A percentile compares a stretch with the other conserved stretches of the same genome.
Evolutionary conservation across 129 eudicot species (phyloP).

Genomic region (Artemisia tridentata): DNA sequence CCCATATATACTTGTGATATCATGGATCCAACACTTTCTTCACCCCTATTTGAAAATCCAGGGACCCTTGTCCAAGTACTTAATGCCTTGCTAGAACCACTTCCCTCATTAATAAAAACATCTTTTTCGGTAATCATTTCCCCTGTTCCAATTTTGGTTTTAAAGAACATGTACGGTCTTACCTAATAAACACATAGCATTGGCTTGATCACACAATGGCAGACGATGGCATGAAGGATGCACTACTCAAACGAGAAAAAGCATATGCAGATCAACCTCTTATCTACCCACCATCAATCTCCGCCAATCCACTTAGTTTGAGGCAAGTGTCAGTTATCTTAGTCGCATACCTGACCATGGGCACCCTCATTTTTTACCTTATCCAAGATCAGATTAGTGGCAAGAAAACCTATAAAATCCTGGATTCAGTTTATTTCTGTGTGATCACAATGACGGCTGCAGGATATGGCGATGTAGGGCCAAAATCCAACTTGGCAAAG

Average conservation of each 20-base stretch:
- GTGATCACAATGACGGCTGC: constrained; percentile 92
- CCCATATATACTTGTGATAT: not conserved
- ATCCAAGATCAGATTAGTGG: constrained; percentile 65
- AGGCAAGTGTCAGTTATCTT: constrained; percentile 30
- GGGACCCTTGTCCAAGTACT: not conserved
- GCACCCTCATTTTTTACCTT: constrained; percentile 58
- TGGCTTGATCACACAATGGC: constrained; percentile 41
- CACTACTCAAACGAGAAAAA: constrained; percentile 44
- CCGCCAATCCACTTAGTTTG: not conserved
- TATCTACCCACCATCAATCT: constrained; percentile 27
- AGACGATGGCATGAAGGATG: constrained; percentile 30
- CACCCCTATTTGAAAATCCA: constrained; percentile 1
- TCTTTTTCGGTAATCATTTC: not conserved
- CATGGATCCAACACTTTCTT: constrained; percentile 13
- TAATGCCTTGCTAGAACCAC: not conserved
- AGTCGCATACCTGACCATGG: constrained; percentile 42
- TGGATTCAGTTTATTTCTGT: constrained; percentile 72
- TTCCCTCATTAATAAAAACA: not conserved
- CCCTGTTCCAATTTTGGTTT: not conserved
- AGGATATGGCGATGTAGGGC: constrained; percentile 86
- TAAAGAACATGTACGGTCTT: constrained; percentile 1
- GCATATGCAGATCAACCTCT: constrained; percentile 22
- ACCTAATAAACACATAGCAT: not conserved
- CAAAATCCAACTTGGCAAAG: constrained; percentile 53
- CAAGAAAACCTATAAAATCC: constrained; percentile 51